Percentiles rank a stretch among this genome's conserved stretches.
Conservation (phyloP, 305 asterid species). For the Fraxinus paxiana region DNA sequence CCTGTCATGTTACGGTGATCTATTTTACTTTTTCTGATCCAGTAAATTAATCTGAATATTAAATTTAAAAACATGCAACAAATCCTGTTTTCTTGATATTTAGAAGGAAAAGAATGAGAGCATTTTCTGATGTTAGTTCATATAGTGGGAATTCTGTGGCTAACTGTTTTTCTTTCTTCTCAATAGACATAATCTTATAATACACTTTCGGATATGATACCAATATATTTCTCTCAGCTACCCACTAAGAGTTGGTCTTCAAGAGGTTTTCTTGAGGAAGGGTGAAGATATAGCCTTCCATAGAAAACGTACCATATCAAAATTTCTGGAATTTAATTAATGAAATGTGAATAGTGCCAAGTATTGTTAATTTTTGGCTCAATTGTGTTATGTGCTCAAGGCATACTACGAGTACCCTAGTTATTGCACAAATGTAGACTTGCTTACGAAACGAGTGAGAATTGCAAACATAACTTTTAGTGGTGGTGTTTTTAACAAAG, state of each 20-base stretch:
- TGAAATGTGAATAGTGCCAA: not conserved
- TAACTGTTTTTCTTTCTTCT: not conserved
- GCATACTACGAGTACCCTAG: not conserved
- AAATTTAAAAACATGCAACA: not conserved
- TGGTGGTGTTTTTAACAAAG: not conserved
- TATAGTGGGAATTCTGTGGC: conserved; percentile 7
- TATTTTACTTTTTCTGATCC: conserved; percentile 19
- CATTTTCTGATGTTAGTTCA: conserved; percentile 8
- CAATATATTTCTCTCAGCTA: not conserved
- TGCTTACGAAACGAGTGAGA: not conserved
- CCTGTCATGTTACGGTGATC: conserved; percentile 92
- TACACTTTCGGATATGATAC: not conserved
- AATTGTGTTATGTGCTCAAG: not conserved
- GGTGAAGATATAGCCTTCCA: not conserved
- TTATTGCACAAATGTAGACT: not conserved
- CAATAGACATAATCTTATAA: not conserved
- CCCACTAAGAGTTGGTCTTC: not conserved
- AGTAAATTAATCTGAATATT: not conserved
- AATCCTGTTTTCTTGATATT: conserved; percentile 3
- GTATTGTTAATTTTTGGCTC: not conserved
- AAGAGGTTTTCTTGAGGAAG: not conserved
- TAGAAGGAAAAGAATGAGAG: not conserved
- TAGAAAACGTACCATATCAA: not conserved
- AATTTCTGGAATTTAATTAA: not conserved
- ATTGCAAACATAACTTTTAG: not conserved